Evolutionary conservation across 306 rosid species (phyloP).

Genomic region (Betula pendula): DNA sequence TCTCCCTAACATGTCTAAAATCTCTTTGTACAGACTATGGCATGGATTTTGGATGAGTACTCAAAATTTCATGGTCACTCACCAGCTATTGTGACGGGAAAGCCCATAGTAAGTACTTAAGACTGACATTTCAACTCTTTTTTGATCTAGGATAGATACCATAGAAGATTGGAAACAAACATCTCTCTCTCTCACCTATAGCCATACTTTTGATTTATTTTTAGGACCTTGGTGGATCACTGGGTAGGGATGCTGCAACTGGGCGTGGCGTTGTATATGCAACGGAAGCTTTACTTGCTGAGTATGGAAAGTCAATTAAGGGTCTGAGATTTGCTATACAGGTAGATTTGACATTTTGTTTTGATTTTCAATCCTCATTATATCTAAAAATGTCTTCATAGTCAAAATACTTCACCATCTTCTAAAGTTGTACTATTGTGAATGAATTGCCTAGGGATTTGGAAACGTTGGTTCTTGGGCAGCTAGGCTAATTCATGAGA

Average conservation of each 20-base stretch:
- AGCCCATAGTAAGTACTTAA: slow-evolving; percentile 50
- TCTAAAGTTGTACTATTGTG: not conserved
- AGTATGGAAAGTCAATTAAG: slow-evolving; percentile 51
- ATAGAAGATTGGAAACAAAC: no score
- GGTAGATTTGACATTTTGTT: slow-evolving; percentile 28
- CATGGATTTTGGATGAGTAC: slow-evolving; percentile 72
- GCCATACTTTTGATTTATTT: slow-evolving; percentile 7
- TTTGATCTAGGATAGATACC: not conserved
- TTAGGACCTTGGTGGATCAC: slow-evolving; percentile 67
- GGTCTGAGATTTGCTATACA: slow-evolving; percentile 55
- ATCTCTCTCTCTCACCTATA: not conserved
- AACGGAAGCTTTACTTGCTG: slow-evolving; percentile 63
- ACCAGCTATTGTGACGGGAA: slow-evolving; percentile 68
- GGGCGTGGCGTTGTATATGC: slow-evolving; percentile 64
- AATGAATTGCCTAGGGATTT: slow-evolving; percentile 57
- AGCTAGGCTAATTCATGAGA: slow-evolving; percentile 49
- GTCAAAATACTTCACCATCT: not conserved
- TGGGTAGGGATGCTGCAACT: slow-evolving; percentile 71
- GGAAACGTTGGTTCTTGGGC: slow-evolving; percentile 86
- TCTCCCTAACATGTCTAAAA: not conserved
- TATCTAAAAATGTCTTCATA: not conserved
- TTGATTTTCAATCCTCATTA: not conserved
- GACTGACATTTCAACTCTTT: not conserved
- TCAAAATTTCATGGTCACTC: slow-evolving; percentile 70
- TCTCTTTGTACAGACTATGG: slow-evolving; percentile 47